phyloP scores from a whole-genome alignment of 345 rosid species.

The Aquilaria yunnanensis region DNA sequence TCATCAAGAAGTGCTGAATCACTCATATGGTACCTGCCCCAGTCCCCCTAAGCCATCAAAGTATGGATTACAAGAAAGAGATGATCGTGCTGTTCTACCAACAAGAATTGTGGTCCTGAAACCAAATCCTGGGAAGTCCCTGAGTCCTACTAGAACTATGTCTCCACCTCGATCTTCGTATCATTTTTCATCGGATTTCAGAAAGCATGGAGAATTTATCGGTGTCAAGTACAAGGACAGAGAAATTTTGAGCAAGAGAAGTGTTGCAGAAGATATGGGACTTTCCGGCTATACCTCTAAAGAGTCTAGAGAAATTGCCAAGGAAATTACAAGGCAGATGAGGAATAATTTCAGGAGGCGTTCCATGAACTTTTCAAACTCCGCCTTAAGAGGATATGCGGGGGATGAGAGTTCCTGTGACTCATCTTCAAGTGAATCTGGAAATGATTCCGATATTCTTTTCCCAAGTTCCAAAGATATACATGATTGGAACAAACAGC shows the following conservation, averaged over 20 bases:
- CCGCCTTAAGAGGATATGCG: constrained; percentile 53
- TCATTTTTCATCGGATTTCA: constrained; percentile 37
- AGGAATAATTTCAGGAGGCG: constrained; percentile 30
- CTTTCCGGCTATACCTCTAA: constrained; percentile 38
- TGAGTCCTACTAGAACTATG: constrained; percentile 24
- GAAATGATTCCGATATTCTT: constrained; percentile 46
- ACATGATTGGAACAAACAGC: constrained; percentile 28
- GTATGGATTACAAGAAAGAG: constrained; percentile 30
- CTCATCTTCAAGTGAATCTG: constrained; percentile 55
- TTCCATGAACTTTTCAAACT: constrained; percentile 33
- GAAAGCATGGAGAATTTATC: constrained; percentile 25
- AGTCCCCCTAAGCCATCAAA: constrained; percentile 25
- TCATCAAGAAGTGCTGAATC: constrained; percentile 20
- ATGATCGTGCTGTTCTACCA: constrained; percentile 28
- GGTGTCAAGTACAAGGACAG: constrained; percentile 27
- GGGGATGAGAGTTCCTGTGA: constrained; percentile 72
- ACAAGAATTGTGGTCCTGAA: constrained; percentile 85
- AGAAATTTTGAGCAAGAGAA: constrained; percentile 30
- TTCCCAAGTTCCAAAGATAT: constrained; percentile 33
- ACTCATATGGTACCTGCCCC: constrained; percentile 21
- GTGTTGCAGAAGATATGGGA: constrained; percentile 32
- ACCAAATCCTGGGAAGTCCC: constrained; percentile 57
- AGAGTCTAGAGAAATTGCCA: constrained; percentile 59
- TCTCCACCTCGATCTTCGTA: constrained; percentile 45
- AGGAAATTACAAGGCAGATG: constrained; percentile 58